Evolutionary conservation across 208 protist genomes (phyloP), one percentile per base, ranked within the genome.

Genomic region (Lotmaria passim): DNA sequence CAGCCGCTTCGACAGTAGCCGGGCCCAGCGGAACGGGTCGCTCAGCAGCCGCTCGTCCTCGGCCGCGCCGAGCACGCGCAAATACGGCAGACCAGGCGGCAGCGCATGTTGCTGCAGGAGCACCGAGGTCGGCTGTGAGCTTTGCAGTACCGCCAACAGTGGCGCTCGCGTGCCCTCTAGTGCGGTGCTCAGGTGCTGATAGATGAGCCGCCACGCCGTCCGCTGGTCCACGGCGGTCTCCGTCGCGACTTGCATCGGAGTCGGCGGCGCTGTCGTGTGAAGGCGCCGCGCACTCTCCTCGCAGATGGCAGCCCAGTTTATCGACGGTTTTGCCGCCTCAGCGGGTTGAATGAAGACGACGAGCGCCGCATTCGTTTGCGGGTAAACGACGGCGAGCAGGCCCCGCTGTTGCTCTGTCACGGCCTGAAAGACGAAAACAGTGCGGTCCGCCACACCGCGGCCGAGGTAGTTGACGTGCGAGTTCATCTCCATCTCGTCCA

Each of bases 21-120:
- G 74, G 0, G 75, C 44, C 90, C 93, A 97, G 50, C 87, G 84
- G 53, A 97, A 95, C 7, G 90, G 88, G 70, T 97, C 92, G n/a
- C 79, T 69, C 23, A 97, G 70, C 36, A 97, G 70, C 44, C 84
- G 80, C 52, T 93, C 89, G 61, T 97, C 93, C 59, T 97, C 93
- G 12, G 66, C 74, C 7, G 86, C 90, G 28, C 93, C 93, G 12
- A 95, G 79, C 0, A 89, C 69, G 46, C 92, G 84, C 0, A 97
- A 73, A 77, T 92, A 94, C 1, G 92, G 84, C 56, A 95, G 60
- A 1, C 34, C 33, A 0, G 65, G 36, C 12, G 88, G 92, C 28
- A 95, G 55, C 43, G 61, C 55, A 36, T 82, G 88, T 60, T 94
- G 89, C 60, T 87, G 76, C 23, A 96, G 46, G 21, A 96, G 79